Percentiles rank a stretch among this genome's conserved stretches.
These are phyloP conservation scores for Leucaena leucocephala DNA, from an alignment of 306 rosid species.

Conservation along the genomic window DNA sequence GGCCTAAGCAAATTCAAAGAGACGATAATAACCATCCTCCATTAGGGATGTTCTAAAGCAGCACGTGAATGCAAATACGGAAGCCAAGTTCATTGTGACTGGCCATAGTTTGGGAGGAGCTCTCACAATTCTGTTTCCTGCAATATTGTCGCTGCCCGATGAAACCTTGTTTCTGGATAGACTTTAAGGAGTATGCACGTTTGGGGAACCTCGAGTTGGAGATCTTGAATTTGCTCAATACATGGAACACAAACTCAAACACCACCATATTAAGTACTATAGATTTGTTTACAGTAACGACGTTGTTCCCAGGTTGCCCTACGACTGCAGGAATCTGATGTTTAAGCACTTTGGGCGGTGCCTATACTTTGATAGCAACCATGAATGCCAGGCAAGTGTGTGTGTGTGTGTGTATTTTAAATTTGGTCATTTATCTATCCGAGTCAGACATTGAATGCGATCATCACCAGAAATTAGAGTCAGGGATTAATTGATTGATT, in stretches of 20 bases:
- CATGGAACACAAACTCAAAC: constrained; percentile 47
- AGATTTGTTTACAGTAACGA: constrained; percentile 64
- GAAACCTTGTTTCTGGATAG: constrained; percentile 52
- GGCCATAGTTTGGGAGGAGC: constrained; percentile 43
- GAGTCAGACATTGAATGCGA: too few relatives aligned
- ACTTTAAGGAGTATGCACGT: constrained; percentile 65
- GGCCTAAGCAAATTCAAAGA: constrained; percentile 41
- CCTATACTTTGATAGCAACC: constrained; percentile 46
- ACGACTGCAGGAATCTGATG: constrained; percentile 44
- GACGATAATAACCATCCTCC: constrained; percentile 1
- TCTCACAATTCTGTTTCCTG: constrained; percentile 39
- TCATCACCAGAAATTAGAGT: too few relatives aligned
- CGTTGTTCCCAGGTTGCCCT: constrained; percentile 63
- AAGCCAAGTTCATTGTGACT: constrained; percentile 44
- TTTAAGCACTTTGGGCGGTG: constrained; percentile 73
- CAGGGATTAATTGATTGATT: too few relatives aligned
- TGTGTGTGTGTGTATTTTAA: neutral
- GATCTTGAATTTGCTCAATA: constrained; percentile 44
- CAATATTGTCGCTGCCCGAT: constrained; percentile 48
- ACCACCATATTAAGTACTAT: constrained; percentile 43
- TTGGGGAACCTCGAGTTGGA: constrained; percentile 81
- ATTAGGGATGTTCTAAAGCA: constrained; percentile 42
- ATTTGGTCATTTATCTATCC: too few relatives aligned
- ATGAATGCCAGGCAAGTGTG: neutral
- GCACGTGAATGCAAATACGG: constrained; percentile 4